Percentiles rank a stretch among this genome's conserved stretches.
phyloP scores from a whole-genome alignment of 148 eudicot species.

The Fagopyrum esculentum region DNA sequence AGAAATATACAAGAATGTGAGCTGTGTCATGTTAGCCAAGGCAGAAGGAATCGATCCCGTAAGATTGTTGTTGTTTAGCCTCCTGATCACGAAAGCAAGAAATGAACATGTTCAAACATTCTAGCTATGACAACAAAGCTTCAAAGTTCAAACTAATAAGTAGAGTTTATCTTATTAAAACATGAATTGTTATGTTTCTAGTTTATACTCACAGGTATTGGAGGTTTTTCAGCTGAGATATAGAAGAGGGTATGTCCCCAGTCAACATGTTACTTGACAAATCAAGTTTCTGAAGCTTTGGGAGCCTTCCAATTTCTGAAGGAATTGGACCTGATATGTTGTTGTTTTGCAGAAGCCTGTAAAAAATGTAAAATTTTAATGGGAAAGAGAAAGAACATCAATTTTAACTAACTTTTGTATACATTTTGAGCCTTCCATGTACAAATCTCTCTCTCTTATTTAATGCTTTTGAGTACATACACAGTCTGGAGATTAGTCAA shows the following conservation, averaged over 20 bases:
- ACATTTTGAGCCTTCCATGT: not conserved
- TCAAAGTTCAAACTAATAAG: not conserved
- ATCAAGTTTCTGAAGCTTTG: conserved; percentile 69
- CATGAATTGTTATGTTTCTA: not conserved
- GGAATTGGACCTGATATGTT: conserved; percentile 79
- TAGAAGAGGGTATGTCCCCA: conserved; percentile 60
- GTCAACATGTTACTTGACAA: conserved; percentile 60
- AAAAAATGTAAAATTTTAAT: conserved; percentile 25
- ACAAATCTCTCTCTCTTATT: conserved; percentile 18
- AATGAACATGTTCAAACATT: not conserved
- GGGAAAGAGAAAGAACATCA: conserved; percentile 11
- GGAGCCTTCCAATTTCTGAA: conserved; percentile 56
- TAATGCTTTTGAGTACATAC: conserved; percentile 41
- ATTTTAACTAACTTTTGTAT: not conserved
- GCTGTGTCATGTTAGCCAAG: conserved; percentile 75
- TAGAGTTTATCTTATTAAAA: not conserved
- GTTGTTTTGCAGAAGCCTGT: conserved; percentile 78
- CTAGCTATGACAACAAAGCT: not conserved
- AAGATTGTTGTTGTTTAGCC: conserved; percentile 84
- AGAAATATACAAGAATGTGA: conserved; percentile 58
- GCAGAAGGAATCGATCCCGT: conserved; percentile 65
- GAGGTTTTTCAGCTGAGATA: conserved; percentile 51
- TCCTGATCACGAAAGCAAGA: conserved; percentile 37
- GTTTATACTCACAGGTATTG: conserved; percentile 61
- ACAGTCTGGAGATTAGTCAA: conserved; percentile 80